Conservation (phyloP, 495 filamentous ascomycete genomes). For the Aspergillus leporis region DNA sequence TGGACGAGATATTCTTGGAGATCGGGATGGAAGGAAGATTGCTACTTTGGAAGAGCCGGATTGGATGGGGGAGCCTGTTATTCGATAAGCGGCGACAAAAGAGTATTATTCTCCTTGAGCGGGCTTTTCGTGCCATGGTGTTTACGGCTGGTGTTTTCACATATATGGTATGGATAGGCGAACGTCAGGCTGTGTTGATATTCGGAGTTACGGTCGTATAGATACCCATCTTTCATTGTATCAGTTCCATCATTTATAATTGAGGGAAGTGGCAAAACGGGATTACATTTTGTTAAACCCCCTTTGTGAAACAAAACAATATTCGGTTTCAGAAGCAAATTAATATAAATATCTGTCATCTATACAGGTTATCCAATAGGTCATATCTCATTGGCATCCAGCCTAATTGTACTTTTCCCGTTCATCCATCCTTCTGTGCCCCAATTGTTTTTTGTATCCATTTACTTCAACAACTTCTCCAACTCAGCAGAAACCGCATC, state of each 20-base stretch:
- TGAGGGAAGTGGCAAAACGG: not conserved
- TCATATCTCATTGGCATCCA: constrained; percentile 20
- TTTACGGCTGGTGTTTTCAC: constrained; percentile 11
- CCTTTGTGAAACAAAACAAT: not conserved
- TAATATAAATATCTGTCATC: constrained; percentile 1
- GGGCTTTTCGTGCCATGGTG: constrained; percentile 2
- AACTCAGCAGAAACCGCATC: constrained; percentile 53
- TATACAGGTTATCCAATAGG: constrained; percentile 2
- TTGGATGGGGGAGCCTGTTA: constrained; percentile 62
- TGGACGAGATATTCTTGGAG: constrained; percentile 22
- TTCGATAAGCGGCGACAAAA: constrained; percentile 35
- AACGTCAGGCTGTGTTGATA: not conserved
- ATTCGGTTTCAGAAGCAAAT: not conserved
- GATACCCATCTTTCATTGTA: constrained; percentile 34
- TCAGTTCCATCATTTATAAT: constrained; percentile 1
- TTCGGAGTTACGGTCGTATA: constrained; percentile 26
- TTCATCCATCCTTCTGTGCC: constrained; percentile 3
- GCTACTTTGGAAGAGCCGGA: constrained; percentile 51
- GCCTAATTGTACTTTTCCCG: constrained; percentile 17
- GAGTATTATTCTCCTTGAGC: no score
- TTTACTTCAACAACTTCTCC: constrained; percentile 46
- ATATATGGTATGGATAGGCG: constrained; percentile 7
- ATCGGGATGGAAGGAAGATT: constrained; percentile 27
- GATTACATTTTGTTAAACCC: not conserved
- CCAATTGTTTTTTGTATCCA: not conserved